phyloP scores from a whole-genome alignment of 2,329 filamentous ascomycete species.

The Alternaria hordeiaustralica region DNA sequence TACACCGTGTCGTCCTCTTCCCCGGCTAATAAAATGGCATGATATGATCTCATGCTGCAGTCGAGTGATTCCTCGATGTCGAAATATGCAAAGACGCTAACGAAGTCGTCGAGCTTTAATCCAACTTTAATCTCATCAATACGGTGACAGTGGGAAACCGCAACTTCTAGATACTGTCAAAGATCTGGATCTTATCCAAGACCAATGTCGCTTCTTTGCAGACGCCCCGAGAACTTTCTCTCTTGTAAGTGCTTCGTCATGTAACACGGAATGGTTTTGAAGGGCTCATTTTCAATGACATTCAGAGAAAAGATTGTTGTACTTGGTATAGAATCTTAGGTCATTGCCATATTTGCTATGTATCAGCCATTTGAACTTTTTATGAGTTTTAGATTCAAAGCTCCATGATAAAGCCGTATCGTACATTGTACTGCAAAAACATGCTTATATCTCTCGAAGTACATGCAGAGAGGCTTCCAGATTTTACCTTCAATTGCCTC shows the following conservation, averaged over 20 bases:
- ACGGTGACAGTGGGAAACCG: constrained; percentile 53
- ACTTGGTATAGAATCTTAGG: background rate
- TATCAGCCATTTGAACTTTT: background rate
- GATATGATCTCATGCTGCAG: constrained; percentile 39
- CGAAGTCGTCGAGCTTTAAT: constrained; percentile 58
- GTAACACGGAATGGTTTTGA: constrained; percentile 73
- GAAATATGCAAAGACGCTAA: constrained; percentile 55
- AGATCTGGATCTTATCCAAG: constrained; percentile 14
- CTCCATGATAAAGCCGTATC: constrained; percentile 73
- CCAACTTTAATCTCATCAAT: constrained; percentile 53
- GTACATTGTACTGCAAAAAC: constrained; percentile 64
- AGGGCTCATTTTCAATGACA: constrained; percentile 47
- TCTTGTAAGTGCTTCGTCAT: constrained; percentile 56
- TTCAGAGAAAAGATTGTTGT: background rate
- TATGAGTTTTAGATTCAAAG: constrained; percentile 43
- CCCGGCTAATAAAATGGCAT: constrained; percentile 42
- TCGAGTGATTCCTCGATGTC: constrained; percentile 49
- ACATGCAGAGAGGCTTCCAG: background rate
- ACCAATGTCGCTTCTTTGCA: background rate
- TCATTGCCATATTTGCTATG: background rate
- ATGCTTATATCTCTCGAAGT: constrained; percentile 20
- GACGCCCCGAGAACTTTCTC: constrained; percentile 19
- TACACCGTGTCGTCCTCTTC: constrained; percentile 43
- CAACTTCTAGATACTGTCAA: constrained; percentile 49
- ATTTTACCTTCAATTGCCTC: background rate